A percentile compares a stretch with the other conserved stretches of the same genome.
Conservation (phyloP, 345 rosid species). For the Camelina neglecta region DNA sequence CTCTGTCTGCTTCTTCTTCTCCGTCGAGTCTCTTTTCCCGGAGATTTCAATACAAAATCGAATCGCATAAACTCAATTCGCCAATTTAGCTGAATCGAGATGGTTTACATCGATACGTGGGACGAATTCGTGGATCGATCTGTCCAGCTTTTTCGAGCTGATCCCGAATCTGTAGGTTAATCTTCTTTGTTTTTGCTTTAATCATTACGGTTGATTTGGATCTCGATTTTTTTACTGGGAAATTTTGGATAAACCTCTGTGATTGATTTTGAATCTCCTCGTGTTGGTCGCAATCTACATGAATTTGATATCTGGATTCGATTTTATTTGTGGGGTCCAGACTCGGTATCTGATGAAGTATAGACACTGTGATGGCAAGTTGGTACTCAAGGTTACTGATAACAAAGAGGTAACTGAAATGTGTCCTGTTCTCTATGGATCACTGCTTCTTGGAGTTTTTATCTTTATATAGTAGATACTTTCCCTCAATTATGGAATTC, state of each 20-base stretch:
- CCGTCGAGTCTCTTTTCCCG: constrained; percentile 31
- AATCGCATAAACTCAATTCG: not conserved
- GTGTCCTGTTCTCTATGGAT: not conserved
- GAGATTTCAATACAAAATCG: not conserved
- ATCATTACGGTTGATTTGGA: not conserved
- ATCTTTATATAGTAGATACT: not conserved
- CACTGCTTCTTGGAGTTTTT: not conserved
- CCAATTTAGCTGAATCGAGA: constrained; percentile 26
- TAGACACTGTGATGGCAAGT: constrained; percentile 88
- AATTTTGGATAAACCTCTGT: not conserved
- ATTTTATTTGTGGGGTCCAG: constrained; percentile 44
- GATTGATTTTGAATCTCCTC: not conserved
- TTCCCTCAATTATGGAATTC: not conserved
- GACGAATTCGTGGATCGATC: constrained; percentile 86
- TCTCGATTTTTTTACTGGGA: not conserved
- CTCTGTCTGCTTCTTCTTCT: constrained; percentile 17
- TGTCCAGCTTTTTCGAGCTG: constrained; percentile 81
- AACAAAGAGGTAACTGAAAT: constrained; percentile 72
- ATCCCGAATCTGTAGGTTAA: constrained; percentile 80
- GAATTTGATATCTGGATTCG: constrained; percentile 25
- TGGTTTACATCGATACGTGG: constrained; percentile 84
- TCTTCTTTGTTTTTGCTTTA: not conserved
- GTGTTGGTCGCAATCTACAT: not conserved
- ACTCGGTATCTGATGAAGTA: constrained; percentile 93
- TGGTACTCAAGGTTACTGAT: constrained; percentile 98